These are phyloP conservation scores for Salvia rosmarinus DNA, from an alignment of 257 asterid species.

Conservation along the genomic window DNA sequence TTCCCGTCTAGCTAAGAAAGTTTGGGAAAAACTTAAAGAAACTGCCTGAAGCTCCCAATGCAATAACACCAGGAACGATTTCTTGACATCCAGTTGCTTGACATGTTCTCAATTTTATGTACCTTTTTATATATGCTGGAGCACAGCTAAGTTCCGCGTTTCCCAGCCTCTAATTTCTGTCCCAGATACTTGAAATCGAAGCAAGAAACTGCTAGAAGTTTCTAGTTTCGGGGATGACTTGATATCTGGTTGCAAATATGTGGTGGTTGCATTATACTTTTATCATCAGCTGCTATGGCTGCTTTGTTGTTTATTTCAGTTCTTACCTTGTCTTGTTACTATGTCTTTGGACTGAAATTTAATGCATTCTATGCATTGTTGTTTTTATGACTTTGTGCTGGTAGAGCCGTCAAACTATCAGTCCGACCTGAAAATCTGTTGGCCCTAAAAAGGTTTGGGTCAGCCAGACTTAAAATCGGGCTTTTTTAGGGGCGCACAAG, in stretches of 20 bases:
- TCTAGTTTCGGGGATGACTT: not conserved
- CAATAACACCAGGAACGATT: conserved; percentile 23
- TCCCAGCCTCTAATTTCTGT: not conserved
- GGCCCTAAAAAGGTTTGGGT: no score
- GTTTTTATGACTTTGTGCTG: no score
- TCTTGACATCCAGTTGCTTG: conserved; percentile 11
- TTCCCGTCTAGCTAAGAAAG: conserved; percentile 28
- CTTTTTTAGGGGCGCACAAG: no score
- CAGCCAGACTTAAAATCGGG: no score
- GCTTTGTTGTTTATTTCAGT: no score
- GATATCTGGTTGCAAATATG: not conserved
- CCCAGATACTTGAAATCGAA: not conserved
- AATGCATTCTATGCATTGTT: no score
- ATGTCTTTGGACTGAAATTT: no score
- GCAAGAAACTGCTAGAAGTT: not conserved
- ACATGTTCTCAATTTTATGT: conserved; percentile 8
- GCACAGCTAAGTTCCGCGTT: not conserved
- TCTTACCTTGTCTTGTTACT: no score
- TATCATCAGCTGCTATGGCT: no score
- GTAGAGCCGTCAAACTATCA: no score
- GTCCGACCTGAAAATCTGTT: no score
- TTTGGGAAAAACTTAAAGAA: conserved; percentile 19
- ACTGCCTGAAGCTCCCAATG: conserved; percentile 24
- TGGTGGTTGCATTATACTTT: not conserved
- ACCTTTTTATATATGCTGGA: not conserved